Base-by-base conservation (phyloP, 169 alveolate species). In the Eimeria sp. region DNA sequence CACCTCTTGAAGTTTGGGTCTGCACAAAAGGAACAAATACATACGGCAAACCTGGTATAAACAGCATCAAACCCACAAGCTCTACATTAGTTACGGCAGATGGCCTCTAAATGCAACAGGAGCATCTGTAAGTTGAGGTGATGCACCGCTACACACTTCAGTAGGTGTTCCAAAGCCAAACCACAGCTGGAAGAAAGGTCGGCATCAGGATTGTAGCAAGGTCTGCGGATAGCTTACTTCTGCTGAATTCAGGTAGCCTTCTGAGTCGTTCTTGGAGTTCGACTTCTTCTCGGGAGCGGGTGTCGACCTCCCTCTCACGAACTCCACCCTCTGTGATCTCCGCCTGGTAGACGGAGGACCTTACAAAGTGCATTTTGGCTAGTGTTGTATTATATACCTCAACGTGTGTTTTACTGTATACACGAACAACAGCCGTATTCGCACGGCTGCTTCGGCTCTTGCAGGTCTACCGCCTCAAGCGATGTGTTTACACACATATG, bases 241-340 rank as follows among this genome's bases (percentile, higher is more conserved):
- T 18, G 76, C 89, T 90, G 72, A 94, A 94, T 45, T 94, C 96
- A 3, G 96, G 96, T 4, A 94, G 94, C 30, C 54, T 94, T 22
- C 84, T 54, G 22, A 94, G 94, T 2, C 96, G 45, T 51, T 82
- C 96, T 65, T 94, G 92, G 45, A 94, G 70, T 6, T 73, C 95
- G 54, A 87, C 43, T 47, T 94, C 96, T 30, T 94, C 96, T 73
- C 78, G 57, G 20, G 84, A 73, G 20, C 94, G 72, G 18, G 96
- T 87, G 54, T 51, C 89, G 27, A 88, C 84, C 30, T 94, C 96
- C 18, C 89, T 34, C 57, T 94, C 96, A 11, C 82, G 58, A 70
- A 94, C 95, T 30, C 96, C 96, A 30, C 88, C 91, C 45, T 63
- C 90, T n/a, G 96, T 94, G 45, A 94, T 94, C 63, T 94, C 96